Percentiles rank a stretch among this genome's conserved stretches.
Conservation (phyloP, 83 land plant genomes). For the Picea abies region DNA sequence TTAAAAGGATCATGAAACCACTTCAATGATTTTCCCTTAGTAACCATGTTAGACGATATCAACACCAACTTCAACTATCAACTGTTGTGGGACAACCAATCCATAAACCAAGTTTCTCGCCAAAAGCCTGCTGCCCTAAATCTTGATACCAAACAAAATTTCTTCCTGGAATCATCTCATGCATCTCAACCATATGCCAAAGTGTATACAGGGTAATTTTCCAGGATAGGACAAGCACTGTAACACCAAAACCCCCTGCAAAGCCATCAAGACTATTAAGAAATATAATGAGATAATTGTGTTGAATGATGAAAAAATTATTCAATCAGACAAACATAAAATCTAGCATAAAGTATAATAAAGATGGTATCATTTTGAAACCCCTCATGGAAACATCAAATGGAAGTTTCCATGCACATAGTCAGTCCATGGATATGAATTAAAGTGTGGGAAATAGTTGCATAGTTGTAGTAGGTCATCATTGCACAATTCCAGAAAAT, state of each 20-base stretch:
- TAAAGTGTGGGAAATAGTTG: no score
- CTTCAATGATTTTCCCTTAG: conserved; percentile 61
- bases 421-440: no score
- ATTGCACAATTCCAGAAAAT: no score
- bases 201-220: conserved; percentile 55
- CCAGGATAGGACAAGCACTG: conserved; percentile 49
- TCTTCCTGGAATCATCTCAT: conserved; percentile 56
- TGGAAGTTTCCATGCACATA: no score
- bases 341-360: not conserved
- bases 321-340: not conserved
- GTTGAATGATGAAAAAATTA: not conserved
- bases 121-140: conserved; percentile 56
- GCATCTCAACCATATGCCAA: conserved; percentile 75
- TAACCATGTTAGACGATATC: conserved; percentile 80
- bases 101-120: conserved; percentile 56
- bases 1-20: conserved; percentile 50
- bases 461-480: no score
- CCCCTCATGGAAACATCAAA: no score
- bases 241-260: conserved; percentile 54
- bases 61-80: conserved; percentile 65
- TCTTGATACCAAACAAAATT: conserved; percentile 60
- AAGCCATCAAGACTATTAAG: no score
- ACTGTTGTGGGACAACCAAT: conserved; percentile 56
- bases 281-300: no score
- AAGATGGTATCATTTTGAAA: no score